These are phyloP conservation scores for Syzygium oleosum DNA, from an alignment of 345 rosid genomes.

Conservation along the genomic window DNA sequence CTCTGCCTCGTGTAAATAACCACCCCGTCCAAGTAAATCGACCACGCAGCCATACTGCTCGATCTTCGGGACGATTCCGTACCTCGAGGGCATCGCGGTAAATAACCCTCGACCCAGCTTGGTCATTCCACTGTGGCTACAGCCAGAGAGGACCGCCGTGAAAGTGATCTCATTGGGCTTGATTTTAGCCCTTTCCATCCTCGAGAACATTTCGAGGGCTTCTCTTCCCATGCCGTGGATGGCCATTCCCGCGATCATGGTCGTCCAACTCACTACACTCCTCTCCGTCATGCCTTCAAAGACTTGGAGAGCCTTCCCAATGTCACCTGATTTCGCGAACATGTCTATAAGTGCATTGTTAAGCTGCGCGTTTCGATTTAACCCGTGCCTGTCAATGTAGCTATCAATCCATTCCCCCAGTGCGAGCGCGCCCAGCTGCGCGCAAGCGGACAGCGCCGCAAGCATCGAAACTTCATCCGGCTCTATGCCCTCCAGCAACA, in stretches of 20 bases:
- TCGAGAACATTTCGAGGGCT: conserved; percentile 56
- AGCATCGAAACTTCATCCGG: conserved; percentile 63
- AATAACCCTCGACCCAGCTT: conserved; percentile 38
- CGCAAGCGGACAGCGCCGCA: conserved; percentile 65
- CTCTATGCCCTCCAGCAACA: conserved; percentile 46
- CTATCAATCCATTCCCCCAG: conserved; percentile 51
- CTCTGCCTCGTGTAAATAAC: conserved; percentile 49
- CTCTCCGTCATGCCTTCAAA: conserved; percentile 36
- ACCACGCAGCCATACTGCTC: conserved; percentile 77
- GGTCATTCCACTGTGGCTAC: conserved; percentile 62
- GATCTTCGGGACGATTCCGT: conserved; percentile 38
- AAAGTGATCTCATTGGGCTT: conserved; percentile 65
- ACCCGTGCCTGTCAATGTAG: conserved; percentile 27
- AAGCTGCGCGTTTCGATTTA: conserved; percentile 30
- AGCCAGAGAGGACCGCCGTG: conserved; percentile 66
- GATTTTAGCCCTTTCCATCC: conserved; percentile 39
- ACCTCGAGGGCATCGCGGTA: conserved; percentile 27
- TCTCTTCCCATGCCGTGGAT: conserved; percentile 53
- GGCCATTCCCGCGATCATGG: conserved; percentile 57
- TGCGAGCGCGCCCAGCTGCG: conserved; percentile 49
- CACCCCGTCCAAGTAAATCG: conserved; percentile 62
- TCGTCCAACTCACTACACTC: conserved; percentile 66
- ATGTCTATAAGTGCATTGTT: conserved; percentile 58
- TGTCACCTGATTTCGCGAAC: conserved; percentile 65
- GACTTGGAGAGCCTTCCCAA: conserved; percentile 40